phyloP scores from a whole-genome alignment of 371 early-diverging fungal genomes.

The Entomophthora muscae region DNA sequence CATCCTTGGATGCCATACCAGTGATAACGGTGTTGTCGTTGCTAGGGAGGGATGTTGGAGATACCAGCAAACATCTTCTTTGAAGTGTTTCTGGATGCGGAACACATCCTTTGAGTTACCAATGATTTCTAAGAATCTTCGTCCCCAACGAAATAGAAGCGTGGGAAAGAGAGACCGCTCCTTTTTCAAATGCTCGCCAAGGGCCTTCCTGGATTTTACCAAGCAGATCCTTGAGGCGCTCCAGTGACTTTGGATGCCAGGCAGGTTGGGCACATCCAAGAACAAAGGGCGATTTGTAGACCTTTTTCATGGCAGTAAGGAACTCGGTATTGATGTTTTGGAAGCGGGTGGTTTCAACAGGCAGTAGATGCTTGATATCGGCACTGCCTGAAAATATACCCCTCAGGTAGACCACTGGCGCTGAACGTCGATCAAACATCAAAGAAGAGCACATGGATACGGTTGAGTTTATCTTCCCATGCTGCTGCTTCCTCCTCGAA shows the following conservation, averaged over 20 bases:
- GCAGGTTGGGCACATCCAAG: constrained; percentile 83
- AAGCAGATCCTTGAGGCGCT: constrained; percentile 80
- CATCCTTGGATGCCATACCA: constrained; percentile 85
- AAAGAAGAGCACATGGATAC: constrained; percentile 76
- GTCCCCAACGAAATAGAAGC: constrained; percentile 99
- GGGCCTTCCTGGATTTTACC: constrained; percentile 92
- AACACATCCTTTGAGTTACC: constrained; percentile 93
- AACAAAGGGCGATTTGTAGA: constrained; percentile 91
- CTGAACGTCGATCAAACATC: constrained; percentile 98
- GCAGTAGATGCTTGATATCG: constrained; percentile 91
- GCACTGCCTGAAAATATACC: constrained; percentile 92
- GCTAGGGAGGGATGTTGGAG: constrained; percentile 52
- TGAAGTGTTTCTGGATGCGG: constrained; percentile 93
- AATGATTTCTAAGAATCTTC: constrained; percentile 97
- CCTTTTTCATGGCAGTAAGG: constrained; percentile 91
- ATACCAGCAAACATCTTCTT: constrained; percentile 99
- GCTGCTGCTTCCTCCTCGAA: constrained; percentile 91
- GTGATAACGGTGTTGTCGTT: constrained; percentile 53
- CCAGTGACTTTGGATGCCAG: constrained; percentile 89
- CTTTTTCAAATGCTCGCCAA: constrained; percentile 94
- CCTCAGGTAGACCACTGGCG: constrained; percentile 97
- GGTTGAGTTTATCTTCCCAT: constrained; percentile 94
- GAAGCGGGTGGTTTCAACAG: constrained; percentile 88
- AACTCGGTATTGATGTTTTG: constrained; percentile 94
- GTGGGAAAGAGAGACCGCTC: constrained; percentile 93